A percentile compares a stretch with the other conserved stretches of the same genome.
Conservation (phyloP, 306 rosid species). For the Cucurbita ficifolia region DNA sequence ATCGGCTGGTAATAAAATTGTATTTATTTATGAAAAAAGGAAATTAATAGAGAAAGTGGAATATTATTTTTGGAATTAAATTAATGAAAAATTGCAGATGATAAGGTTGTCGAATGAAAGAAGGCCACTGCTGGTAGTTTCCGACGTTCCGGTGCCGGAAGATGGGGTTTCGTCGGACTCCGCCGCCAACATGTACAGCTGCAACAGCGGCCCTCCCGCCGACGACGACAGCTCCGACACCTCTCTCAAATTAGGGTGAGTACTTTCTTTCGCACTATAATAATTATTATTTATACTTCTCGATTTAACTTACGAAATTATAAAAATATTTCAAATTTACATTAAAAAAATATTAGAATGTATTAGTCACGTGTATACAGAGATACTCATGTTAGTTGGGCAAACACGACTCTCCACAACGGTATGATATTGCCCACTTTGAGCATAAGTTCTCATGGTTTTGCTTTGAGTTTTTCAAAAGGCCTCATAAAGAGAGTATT, state of each 20-base stretch:
- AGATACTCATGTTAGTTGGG: too few relatives aligned
- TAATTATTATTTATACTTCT: background rate
- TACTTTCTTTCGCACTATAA: background rate
- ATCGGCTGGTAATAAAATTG: slow-evolving; percentile 8
- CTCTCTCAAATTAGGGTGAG: slow-evolving; percentile 24
- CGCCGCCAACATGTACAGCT: slow-evolving; percentile 14
- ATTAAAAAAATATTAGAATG: too few relatives aligned
- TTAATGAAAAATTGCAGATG: slow-evolving; percentile 12
- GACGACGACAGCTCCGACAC: slow-evolving; percentile 22
- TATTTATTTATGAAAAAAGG: background rate
- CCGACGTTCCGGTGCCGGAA: slow-evolving; percentile 8
- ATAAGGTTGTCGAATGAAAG: slow-evolving; percentile 7
- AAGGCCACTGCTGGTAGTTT: background rate
- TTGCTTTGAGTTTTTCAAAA: too few relatives aligned
- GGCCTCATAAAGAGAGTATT: too few relatives aligned
- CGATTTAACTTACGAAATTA: too few relatives aligned
- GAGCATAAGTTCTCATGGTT: rapidly evolving
- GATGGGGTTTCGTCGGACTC: slow-evolving; percentile 23
- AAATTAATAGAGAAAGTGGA: background rate
- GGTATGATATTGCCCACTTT: too few relatives aligned
- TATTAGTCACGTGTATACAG: too few relatives aligned
- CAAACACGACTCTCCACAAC: too few relatives aligned
- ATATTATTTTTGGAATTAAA: background rate
- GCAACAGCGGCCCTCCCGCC: slow-evolving; percentile 8
- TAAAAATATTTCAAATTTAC: too few relatives aligned